Percentiles rank a stretch among this genome's conserved stretches.
Conservation (phyloP, 2,329 filamentous ascomycete species). For the Neopestalotiopsis clavispora region DNA sequence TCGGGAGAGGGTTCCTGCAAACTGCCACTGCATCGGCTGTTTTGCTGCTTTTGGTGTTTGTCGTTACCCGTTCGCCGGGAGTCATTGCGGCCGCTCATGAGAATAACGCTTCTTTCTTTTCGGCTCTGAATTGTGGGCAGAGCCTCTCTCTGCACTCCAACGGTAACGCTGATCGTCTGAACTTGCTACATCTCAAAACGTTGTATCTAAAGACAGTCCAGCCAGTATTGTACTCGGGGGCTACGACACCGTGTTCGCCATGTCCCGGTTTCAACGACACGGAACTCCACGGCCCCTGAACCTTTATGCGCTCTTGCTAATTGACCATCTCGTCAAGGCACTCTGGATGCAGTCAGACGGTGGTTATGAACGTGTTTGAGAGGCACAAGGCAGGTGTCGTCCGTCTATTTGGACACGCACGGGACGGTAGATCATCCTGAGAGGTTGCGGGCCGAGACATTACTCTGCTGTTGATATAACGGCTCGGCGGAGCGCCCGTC, state of each 20-base stretch:
- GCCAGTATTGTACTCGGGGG: too few relatives aligned
- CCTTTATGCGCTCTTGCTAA: background rate
- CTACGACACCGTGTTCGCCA: background rate
- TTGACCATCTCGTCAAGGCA: background rate
- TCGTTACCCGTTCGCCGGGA: background rate
- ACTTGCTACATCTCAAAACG: too few relatives aligned
- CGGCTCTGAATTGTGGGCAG: too few relatives aligned
- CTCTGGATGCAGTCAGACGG: too few relatives aligned
- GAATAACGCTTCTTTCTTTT: too few relatives aligned
- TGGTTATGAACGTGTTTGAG: background rate
- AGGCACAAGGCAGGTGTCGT: background rate
- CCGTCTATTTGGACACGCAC: background rate
- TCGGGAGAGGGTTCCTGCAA: background rate
- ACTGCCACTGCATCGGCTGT: background rate
- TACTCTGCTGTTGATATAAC: background rate
- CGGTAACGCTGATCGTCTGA: too few relatives aligned
- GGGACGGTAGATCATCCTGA: background rate
- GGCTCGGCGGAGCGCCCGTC: background rate
- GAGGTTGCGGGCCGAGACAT: background rate
- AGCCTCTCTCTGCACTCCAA: too few relatives aligned
- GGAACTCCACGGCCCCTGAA: background rate
- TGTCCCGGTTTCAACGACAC: background rate
- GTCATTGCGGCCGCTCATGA: too few relatives aligned
- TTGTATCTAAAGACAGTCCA: too few relatives aligned
- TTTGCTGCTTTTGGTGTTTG: background rate